Percentiles rank a stretch among this genome's conserved stretches.
These are phyloP conservation scores for Candida taoyuanica DNA, from an alignment of 805 yeast species.

Conservation along the genomic window DNA sequence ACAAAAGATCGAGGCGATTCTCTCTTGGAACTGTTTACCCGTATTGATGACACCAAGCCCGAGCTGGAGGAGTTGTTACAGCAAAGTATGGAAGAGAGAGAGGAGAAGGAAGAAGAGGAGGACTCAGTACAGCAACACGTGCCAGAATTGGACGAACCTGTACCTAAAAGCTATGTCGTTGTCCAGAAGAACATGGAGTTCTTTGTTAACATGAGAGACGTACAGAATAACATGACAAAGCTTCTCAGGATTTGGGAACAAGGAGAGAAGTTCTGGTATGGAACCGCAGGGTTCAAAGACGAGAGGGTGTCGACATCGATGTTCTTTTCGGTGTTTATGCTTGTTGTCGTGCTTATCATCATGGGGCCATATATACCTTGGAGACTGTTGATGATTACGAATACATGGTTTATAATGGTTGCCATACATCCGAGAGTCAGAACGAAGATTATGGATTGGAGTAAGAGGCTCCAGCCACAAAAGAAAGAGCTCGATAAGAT, in stretches of 20 bases:
- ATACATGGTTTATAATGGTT: slow-evolving; percentile 53
- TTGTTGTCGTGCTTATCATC: slow-evolving; percentile 37
- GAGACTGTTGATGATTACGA: slow-evolving; percentile 48
- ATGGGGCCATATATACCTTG: slow-evolving; percentile 58
- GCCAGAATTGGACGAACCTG: slow-evolving; percentile 24
- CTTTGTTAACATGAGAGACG: slow-evolving; percentile 61
- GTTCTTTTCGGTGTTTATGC: slow-evolving; percentile 37
- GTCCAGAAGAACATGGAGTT: slow-evolving; percentile 37
- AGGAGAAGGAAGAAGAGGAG: slow-evolving; percentile 5
- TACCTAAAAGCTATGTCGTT: slow-evolving; percentile 17
- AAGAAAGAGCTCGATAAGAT: slow-evolving; percentile 29
- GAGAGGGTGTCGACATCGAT: slow-evolving; percentile 62
- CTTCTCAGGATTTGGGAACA: slow-evolving; percentile 45
- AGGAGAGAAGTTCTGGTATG: slow-evolving; percentile 51
- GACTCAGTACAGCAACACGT: slow-evolving; percentile 15
- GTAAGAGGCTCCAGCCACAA: slow-evolving; percentile 22
- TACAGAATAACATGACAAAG: slow-evolving; percentile 60
- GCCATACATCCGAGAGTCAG: slow-evolving; percentile 56
- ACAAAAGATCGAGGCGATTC: slow-evolving; percentile 51
- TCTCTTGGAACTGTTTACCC: slow-evolving; percentile 38
- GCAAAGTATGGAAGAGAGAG: background rate
- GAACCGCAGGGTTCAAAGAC: slow-evolving; percentile 66
- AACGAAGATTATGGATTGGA: slow-evolving; percentile 25
- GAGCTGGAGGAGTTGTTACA: slow-evolving; percentile 13
- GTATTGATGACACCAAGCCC: slow-evolving; percentile 32